Base-by-base conservation (phyloP, 2,329 filamentous ascomycete genomes). In the Aspergillus caelatus region DNA sequence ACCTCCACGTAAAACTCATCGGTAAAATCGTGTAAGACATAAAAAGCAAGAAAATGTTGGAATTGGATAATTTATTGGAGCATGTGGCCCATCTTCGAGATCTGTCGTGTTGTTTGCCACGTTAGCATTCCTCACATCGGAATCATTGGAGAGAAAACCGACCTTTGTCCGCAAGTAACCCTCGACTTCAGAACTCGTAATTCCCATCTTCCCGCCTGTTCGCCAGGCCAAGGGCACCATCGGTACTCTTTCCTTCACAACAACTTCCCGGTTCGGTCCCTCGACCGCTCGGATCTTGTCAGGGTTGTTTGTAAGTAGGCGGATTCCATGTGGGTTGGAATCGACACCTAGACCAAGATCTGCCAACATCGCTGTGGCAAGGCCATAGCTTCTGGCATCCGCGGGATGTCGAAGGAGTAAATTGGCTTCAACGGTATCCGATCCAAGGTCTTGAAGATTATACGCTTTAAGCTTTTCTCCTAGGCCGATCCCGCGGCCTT, bases 361-460 rank as follows among this genome's bases (percentile, higher is more conserved):
- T 65, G 89, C 84, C 60, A 99, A 83, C 85, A 99, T 98, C 0
- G 94, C 94, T 1, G 95, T 99, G 2, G 95, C 95, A n/a, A 99
- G 81, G 1, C 95, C 95, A 74, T 99, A 99, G 71, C 92, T 97
- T 60, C 95, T 84, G 26, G 95, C 95, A 77, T 99, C 95, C 1
- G 95, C 95, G 0, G 95, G 95, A 78, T 99, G 95, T 52, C 95
- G 85, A 48, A 99, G 83, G 28, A 98, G 78, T 53, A 99, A 80
- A 72, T 99, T 99, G 2, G 95, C 95, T 80, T 99, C 93, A 41
- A 98, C 96, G 0, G 95, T 99, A 78, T 99, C 95, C n/a, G 91
- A 94, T 0, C 95, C 95, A 30, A 99, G 83, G 79, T 99, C 95
- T 77, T 99, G 95, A 50, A 99, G 83, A 74, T 99, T 99, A 79